Evolutionary conservation across 371 early-diverging fungal species (phyloP).

Genomic region (Apophysomyces variabilis): DNA sequence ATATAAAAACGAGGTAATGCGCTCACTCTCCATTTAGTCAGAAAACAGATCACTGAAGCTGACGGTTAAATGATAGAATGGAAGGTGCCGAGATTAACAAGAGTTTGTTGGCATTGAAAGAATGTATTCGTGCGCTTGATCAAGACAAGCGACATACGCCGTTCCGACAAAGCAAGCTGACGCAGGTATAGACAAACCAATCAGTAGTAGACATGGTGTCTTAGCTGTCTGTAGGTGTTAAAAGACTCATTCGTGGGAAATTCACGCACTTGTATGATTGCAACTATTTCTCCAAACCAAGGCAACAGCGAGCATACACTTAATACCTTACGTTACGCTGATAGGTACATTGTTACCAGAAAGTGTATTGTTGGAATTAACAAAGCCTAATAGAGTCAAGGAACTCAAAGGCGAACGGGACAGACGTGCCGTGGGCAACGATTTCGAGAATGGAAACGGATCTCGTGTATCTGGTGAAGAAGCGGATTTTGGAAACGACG

Average conservation of each 20-base stretch:
- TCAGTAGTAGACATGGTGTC: not conserved
- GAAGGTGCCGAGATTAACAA: constrained; percentile 99
- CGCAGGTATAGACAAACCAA: constrained; percentile 68
- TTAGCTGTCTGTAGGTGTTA: constrained; percentile 62
- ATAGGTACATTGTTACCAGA: constrained; percentile 61
- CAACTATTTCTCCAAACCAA: constrained; percentile 93
- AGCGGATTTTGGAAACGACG: constrained; percentile 16
- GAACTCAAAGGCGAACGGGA: constrained; percentile 78
- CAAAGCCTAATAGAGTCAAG: constrained; percentile 69
- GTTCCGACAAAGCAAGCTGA: constrained; percentile 97
- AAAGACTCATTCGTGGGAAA: constrained; percentile 99
- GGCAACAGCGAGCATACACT: constrained; percentile 96
- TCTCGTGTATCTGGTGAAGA: not conserved
- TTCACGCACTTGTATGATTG: constrained; percentile 97
- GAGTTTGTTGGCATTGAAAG: constrained; percentile 96
- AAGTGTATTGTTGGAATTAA: not conserved
- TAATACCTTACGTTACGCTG: constrained; percentile 98
- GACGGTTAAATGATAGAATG: constrained; percentile 63
- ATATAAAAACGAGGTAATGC: constrained; percentile 83
- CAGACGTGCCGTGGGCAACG: constrained; percentile 16
- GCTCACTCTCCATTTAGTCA: not conserved
- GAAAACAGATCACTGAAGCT: not conserved
- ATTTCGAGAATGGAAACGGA: not conserved
- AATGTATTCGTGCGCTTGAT: constrained; percentile 98
- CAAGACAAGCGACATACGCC: constrained; percentile 95